Percentiles rank a stretch among this genome's conserved stretches.
Evolutionary conservation across 202 grass and related monocot genomes (phyloP).

Genomic region (Sporobolus alterniflorus): DNA sequence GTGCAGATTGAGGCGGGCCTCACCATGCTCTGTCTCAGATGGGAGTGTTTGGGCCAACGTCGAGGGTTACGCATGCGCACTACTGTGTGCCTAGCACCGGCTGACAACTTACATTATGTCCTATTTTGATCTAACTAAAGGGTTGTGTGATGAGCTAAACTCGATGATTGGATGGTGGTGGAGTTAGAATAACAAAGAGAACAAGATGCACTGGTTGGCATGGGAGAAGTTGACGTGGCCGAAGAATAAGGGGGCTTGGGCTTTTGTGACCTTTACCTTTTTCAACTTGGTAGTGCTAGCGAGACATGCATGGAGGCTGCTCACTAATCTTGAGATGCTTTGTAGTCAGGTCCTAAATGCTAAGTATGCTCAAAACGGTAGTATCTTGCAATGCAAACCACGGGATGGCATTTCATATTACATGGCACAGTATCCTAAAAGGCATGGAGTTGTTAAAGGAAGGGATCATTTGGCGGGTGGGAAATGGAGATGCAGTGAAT

Average conservation of each 20-base stretch:
- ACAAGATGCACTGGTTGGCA: not conserved
- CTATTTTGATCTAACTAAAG: not conserved
- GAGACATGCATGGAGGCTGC: not conserved
- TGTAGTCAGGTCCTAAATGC: not conserved
- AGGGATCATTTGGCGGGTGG: not conserved
- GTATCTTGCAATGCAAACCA: not conserved
- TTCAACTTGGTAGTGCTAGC: not conserved
- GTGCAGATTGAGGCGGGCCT: too few relatives aligned
- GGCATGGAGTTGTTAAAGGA: not conserved
- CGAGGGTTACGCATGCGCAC: too few relatives aligned
- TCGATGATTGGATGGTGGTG: not conserved
- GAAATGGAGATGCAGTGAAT: not conserved
- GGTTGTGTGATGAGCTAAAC: not conserved
- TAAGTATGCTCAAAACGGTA: not conserved
- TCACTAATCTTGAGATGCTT: not conserved
- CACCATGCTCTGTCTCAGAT: too few relatives aligned
- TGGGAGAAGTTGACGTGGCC: too few relatives aligned
- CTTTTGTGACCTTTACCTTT: not conserved
- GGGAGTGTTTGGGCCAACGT: too few relatives aligned
- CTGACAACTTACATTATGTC: not conserved
- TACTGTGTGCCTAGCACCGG: too few relatives aligned
- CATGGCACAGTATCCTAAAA: not conserved
- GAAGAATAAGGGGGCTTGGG: too few relatives aligned
- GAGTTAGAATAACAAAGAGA: not conserved
- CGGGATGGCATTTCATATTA: not conserved